A percentile compares a stretch with the other conserved stretches of the same genome.
Evolutionary conservation across 1,284 basidiomycete genomes (phyloP).

Genomic region (Cryptococcus neoformans): DNA sequence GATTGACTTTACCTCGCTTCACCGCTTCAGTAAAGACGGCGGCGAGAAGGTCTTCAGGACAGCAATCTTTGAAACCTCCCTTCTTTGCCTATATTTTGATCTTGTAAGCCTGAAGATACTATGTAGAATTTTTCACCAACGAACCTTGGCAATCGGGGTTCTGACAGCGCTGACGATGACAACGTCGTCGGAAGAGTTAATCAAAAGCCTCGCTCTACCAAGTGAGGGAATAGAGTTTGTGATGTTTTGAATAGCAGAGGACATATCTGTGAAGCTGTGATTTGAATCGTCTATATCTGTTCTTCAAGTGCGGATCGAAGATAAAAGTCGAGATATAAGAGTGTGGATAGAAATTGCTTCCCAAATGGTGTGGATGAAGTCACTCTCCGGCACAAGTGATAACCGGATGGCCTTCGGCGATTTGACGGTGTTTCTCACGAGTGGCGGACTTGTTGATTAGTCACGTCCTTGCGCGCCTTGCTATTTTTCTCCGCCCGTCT

Average conservation of each 20-base stretch:
- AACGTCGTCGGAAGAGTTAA: constrained; percentile 72
- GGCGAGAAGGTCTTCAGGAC: constrained; percentile 84
- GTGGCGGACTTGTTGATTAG: too few species aligned
- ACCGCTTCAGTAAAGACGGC: constrained; percentile 72
- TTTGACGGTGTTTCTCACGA: too few species aligned
- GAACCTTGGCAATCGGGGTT: constrained; percentile 83
- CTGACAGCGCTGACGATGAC: constrained; percentile 87
- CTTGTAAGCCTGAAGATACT: constrained; percentile 3
- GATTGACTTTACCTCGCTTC: constrained; percentile 45
- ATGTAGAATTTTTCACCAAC: constrained; percentile 4
- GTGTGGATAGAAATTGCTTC: neutral
- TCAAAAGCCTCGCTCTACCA: constrained; percentile 56
- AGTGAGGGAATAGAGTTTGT: constrained; percentile 46
- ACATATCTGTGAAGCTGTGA: constrained; percentile 19
- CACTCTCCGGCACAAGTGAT: neutral
- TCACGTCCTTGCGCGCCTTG: too few species aligned
- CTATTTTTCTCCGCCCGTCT: too few species aligned
- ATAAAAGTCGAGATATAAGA: neutral
- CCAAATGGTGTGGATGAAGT: neutral
- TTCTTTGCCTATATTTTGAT: constrained; percentile 57
- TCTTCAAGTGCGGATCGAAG: neutral
- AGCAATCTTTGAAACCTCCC: constrained; percentile 91
- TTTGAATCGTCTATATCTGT: neutral
- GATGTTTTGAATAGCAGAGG: constrained; percentile 45
- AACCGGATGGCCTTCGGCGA: too few species aligned